Conservation (phyloP, 805 yeast species). For the Cyberlindnera amylophila region DNA sequence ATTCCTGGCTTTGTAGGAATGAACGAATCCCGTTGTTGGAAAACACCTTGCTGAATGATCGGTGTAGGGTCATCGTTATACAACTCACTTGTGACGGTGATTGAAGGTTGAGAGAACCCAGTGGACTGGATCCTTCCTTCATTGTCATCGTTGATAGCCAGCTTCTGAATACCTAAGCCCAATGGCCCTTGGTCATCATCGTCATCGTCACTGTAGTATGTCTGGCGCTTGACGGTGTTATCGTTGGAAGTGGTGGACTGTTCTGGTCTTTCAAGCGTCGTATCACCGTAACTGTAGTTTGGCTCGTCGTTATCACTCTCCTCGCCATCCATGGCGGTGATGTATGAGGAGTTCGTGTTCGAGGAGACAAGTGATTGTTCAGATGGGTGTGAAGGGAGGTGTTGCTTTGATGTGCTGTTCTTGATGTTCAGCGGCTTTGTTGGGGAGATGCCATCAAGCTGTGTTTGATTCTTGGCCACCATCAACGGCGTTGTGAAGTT, state of each 20-base stretch:
- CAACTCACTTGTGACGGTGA: background rate
- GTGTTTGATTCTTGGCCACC: background rate
- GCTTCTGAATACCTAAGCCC: constrained; percentile 19
- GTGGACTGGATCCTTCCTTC: background rate
- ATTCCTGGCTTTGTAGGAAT: constrained; percentile 1
- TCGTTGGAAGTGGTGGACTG: too few relatives aligned
- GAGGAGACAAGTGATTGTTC: constrained; percentile 15
- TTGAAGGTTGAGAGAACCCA: constrained; percentile 1
- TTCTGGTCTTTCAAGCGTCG: background rate
- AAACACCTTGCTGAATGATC: constrained; percentile 9
- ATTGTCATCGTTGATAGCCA: constrained; percentile 9
- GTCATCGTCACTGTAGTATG: constrained; percentile 1
- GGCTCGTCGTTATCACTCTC: background rate
- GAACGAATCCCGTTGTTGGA: constrained; percentile 3
- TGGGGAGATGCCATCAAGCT: constrained; percentile 21
- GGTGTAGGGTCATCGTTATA: constrained; percentile 26
- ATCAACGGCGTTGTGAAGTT: constrained; percentile 8
- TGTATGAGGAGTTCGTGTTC: constrained; percentile 16
- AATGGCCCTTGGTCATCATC: background rate
- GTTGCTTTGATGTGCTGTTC: background rate
- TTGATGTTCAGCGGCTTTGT: constrained; percentile 25
- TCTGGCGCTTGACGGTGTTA: background rate
- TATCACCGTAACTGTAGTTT: background rate
- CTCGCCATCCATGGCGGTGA: constrained; percentile 22
- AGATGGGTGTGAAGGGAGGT: constrained; percentile 5